Evolutionary conservation across 176 grass and related monocot species (phyloP).

Genomic region (Saccharum officinarum): DNA sequence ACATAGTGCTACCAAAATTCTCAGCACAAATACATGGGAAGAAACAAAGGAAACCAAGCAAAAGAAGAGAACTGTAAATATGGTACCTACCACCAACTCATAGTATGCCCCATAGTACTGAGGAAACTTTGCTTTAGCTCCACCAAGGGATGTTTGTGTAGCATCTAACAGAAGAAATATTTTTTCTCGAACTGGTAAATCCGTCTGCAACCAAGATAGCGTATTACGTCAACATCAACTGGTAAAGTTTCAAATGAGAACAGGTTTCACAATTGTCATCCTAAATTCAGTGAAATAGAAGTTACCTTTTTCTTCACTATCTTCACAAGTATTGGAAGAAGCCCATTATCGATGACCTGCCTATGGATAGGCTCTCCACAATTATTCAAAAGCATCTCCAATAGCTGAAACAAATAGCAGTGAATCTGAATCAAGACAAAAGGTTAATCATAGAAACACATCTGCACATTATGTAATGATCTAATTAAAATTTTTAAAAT

Average conservation of each 20-base stretch:
- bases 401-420: constrained; percentile 62
- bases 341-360: constrained; percentile 77
- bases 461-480: neutral
- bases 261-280: constrained; percentile 19
- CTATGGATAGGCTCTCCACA: constrained; percentile 87
- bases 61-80: constrained; percentile 6
- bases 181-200: constrained; percentile 90
- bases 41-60: constrained; percentile 20
- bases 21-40: neutral
- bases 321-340: constrained; percentile 89
- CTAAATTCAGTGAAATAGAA: constrained; percentile 13
- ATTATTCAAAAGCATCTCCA: constrained; percentile 99
- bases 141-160: constrained; percentile 88
- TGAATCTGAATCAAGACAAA: constrained; percentile 13
- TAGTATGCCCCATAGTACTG: constrained; percentile 93
- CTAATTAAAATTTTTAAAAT: neutral
- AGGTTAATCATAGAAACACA: neutral
- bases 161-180: constrained; percentile 98
- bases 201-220: constrained; percentile 54
- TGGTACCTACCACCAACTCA: constrained; percentile 83
- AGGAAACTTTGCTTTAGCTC: constrained; percentile 83
- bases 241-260: constrained; percentile 24
- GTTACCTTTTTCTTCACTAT: constrained; percentile 99
- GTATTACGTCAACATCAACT: constrained; percentile 28
- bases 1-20: neutral